phyloP scores from a whole-genome alignment of 2,329 filamentous ascomycete species.

The Aspergillus sp. region DNA sequence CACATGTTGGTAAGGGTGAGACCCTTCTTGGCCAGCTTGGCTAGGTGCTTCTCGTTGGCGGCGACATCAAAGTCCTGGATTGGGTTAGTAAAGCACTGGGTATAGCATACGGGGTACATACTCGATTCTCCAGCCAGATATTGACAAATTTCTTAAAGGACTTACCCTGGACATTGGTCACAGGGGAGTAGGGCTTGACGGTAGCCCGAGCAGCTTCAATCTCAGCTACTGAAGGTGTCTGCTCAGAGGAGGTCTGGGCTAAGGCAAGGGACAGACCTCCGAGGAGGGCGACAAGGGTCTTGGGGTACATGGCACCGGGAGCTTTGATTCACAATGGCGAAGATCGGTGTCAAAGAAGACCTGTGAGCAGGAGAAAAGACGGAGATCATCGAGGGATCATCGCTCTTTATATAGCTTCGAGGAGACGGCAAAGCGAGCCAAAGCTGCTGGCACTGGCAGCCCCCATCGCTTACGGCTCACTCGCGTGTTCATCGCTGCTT shows the following conservation, averaged over 20 bases:
- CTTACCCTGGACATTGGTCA: slow-evolving; percentile 66
- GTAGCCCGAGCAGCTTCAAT: slow-evolving; percentile 48
- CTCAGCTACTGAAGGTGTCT: slow-evolving; percentile 24
- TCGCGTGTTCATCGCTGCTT: background rate
- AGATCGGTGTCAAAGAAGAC: background rate
- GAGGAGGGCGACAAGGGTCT: slow-evolving; percentile 22
- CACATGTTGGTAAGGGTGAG: slow-evolving; percentile 61
- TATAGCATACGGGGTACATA: slow-evolving; percentile 27
- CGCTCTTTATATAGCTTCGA: background rate
- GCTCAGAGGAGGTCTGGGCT: slow-evolving; percentile 26
- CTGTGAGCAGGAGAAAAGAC: background rate
- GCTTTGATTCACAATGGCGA: background rate
- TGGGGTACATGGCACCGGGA: slow-evolving; percentile 19
- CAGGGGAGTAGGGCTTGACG: slow-evolving; percentile 60
- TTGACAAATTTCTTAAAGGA: slow-evolving; percentile 61
- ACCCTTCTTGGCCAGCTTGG: slow-evolving; percentile 45
- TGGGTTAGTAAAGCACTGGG: background rate
- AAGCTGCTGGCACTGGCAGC: background rate
- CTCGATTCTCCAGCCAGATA: slow-evolving; percentile 77
- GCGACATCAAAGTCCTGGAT: slow-evolving; percentile 60
- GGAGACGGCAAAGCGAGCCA: background rate
- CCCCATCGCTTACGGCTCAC: background rate
- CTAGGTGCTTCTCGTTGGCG: slow-evolving; percentile 52
- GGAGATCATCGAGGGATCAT: background rate
- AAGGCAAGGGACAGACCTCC: slow-evolving; percentile 20